Evolutionary conservation across 2,329 filamentous ascomycete species (phyloP).

Genomic region (Paecilomyces dactylethromorphus): DNA sequence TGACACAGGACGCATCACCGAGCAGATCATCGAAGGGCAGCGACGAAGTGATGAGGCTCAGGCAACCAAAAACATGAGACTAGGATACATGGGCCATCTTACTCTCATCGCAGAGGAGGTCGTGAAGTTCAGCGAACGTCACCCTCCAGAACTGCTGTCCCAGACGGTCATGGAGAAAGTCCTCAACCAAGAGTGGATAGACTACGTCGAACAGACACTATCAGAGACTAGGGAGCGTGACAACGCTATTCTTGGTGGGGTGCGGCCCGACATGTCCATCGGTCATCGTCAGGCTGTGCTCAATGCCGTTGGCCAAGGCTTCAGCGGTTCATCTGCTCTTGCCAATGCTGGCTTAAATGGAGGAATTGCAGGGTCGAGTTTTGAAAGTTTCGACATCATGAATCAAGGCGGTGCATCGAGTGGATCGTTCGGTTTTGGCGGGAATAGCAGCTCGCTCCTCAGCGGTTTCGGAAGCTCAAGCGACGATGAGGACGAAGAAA

Average conservation of each 20-base stretch:
- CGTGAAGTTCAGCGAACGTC: conserved; percentile 93
- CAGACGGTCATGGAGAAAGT: conserved; percentile 80
- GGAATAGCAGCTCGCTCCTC: conserved; percentile 59
- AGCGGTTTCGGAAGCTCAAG: conserved; percentile 92
- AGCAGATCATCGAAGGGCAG: conserved; percentile 87
- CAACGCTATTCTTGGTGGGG: conserved; percentile 95
- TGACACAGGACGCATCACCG: conserved; percentile 80
- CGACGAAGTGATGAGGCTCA: conserved; percentile 80
- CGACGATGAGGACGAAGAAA: conserved; percentile 93
- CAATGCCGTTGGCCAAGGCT: conserved; percentile 52
- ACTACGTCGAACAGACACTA: conserved; percentile 87
- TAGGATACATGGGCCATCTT: conserved; percentile 97
- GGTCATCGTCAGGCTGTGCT: conserved; percentile 66
- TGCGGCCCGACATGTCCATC: conserved; percentile 83
- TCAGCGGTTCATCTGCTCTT: conserved; percentile 61
- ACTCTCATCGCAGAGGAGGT: conserved; percentile 97
- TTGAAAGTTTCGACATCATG: conserved; percentile 60
- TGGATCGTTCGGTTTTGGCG: conserved; percentile 65
- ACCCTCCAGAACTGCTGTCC: conserved; percentile 80
- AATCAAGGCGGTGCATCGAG: conserved; percentile 61
- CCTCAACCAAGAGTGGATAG: conserved; percentile 83
- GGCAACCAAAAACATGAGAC: conserved; percentile 73
- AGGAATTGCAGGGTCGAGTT: conserved; percentile 41
- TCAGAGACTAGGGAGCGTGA: conserved; percentile 92
- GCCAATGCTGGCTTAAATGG: conserved; percentile 77